phyloP scores from a whole-genome alignment of 495 filamentous ascomycete species.

The Jackrogersella multiformis region DNA sequence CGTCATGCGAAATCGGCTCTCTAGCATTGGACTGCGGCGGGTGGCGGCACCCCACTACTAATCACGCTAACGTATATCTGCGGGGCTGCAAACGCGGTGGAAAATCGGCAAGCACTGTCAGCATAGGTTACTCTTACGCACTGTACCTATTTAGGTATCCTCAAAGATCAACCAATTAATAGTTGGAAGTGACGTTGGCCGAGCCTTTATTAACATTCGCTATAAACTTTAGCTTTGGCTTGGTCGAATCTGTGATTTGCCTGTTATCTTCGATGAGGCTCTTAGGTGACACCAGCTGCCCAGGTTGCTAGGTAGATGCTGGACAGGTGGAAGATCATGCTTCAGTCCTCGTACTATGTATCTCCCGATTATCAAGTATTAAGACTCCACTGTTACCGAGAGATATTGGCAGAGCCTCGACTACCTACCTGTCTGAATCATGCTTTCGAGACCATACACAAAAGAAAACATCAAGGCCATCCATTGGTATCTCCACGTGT shows the following conservation, averaged over 20 bases:
- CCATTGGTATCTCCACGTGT: too few relatives aligned
- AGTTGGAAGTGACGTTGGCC: slow-evolving; percentile 8
- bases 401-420: too few relatives aligned
- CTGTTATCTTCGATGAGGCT: slow-evolving; percentile 3
- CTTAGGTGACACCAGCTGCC: not conserved
- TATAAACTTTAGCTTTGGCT: not conserved
- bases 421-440: too few relatives aligned
- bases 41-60: slow-evolving; percentile 25
- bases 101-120: not conserved
- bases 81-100: slow-evolving; percentile 2
- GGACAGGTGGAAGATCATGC: not conserved
- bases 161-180: too few relatives aligned
- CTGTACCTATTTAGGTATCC: too few relatives aligned
- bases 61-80: too few relatives aligned
- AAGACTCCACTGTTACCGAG: too few relatives aligned
- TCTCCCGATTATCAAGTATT: too few relatives aligned
- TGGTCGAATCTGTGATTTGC: not conserved
- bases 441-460: too few relatives aligned
- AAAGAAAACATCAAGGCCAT: too few relatives aligned
- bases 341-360: too few relatives aligned
- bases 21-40: slow-evolving; percentile 36
- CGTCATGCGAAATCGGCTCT: slow-evolving; percentile 41
- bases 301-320: not conserved
- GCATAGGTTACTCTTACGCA: too few relatives aligned
- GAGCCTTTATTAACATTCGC: slow-evolving; percentile 2